Conservation (phyloP, 192 early-diverging fungal genomes). For the Backusella circina region DNA sequence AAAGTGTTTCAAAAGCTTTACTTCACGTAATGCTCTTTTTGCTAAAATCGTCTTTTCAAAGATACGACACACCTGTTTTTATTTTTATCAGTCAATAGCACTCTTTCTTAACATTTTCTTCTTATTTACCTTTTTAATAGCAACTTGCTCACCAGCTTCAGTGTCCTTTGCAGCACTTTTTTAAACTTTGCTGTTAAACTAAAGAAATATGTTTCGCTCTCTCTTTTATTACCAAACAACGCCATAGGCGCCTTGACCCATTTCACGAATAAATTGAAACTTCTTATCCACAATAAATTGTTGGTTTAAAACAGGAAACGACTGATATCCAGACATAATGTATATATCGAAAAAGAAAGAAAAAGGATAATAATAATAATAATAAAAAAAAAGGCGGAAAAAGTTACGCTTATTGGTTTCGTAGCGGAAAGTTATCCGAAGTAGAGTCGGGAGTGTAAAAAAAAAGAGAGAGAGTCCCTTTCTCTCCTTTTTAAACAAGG, state of each 20-base stretch:
- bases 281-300: conserved; percentile 41
- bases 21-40: conserved; percentile 84
- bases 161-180: conserved; percentile 79
- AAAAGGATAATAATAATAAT: no score
- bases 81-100: neutral
- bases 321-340: conserved; percentile 20
- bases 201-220: neutral
- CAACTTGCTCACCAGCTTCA: conserved; percentile 79
- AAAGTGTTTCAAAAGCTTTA: conserved; percentile 88
- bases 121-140: conserved; percentile 73
- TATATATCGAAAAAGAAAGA: neutral
- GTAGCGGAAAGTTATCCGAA: neutral
- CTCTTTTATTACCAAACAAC: conserved; percentile 66
- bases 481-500: neutral
- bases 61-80: conserved; percentile 66
- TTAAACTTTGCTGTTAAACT: no score
- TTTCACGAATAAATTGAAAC: conserved; percentile 73
- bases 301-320: conserved; percentile 39
- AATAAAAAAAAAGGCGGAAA: neutral
- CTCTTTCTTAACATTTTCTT: neutral
- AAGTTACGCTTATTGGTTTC: neutral
- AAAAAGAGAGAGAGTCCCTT: neutral
- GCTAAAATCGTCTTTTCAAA: conserved; percentile 83
- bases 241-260: conserved; percentile 90
- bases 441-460: neutral